Base-by-base conservation (phyloP, 2,329 filamentous ascomycete genomes). In the Rhinocladiella mackenziei region DNA sequence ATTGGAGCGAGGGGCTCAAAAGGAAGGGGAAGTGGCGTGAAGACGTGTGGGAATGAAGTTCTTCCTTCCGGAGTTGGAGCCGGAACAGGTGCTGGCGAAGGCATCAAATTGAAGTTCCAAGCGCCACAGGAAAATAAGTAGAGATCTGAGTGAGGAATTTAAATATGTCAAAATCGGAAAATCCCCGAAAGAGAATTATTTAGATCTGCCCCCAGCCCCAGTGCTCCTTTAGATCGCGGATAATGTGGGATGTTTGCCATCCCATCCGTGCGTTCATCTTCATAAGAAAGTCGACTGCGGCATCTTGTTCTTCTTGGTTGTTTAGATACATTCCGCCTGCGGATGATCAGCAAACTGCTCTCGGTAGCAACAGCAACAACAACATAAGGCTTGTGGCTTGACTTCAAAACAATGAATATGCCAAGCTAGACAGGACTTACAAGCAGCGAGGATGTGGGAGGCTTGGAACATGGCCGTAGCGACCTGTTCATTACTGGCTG, bases 1-100 rank as follows among this genome's bases (percentile, higher is more conserved):
- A 63, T 38, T 76, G 73, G 73, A 65, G 61, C 17, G 71, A 72
- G 50, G 63, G 58, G 11, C 57, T 73, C 28, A 75, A 73, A 65
- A 71, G 66, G 54, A 64, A 64, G 19, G 68, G 65, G n/a, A 74
- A 73, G 56, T 76, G 73, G 72, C 68, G 69, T 53, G 72, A 75
- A 53, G 73, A 77, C 64, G 72, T 76, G 31, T 76, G 73, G 73
- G 69, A 69, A 15, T 72, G 39, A n/a, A n/a, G n/a, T n/a, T n/a
- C n/a, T n/a, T n/a, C n/a, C n/a, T n/a, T n/a, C n/a, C n/a, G n/a
- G n/a, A n/a, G n/a, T n/a, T n/a, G n/a, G n/a, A n/a, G n/a, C n/a
- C n/a, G n/a, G n/a, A n/a, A n/a, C n/a, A n/a, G n/a, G n/a, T n/a
- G n/a, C n/a, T n/a, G n/a, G n/a, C n/a, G n/a, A n/a, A n/a, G n/a